Evolutionary conservation across 78 protist species (phyloP), one percentile per base, ranked within the genome.

Genomic region (Diacronema lutheri): DNA sequence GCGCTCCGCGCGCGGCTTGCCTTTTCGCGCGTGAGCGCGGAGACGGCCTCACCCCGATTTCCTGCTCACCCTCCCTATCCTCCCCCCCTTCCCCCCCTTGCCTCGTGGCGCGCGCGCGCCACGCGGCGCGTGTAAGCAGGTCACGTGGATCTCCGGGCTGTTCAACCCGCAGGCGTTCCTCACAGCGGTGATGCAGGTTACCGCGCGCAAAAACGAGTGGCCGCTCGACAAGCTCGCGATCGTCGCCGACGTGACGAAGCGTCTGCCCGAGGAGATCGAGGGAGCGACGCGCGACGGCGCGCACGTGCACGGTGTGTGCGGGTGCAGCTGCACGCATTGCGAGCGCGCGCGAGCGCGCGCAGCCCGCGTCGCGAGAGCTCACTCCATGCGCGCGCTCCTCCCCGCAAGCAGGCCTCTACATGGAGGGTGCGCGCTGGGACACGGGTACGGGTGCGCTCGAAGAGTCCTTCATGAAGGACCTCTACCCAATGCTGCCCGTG

Each of bases 151-250:
- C 38, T 1, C 92, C 6, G 90, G 88, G 35, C 83, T 93, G 83
- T 93, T 94, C 82, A 89, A 86, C 72, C 97, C 97, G 40, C 90
- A 87, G 91, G 85, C 94, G 31, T 91, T 91, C 78, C 68, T 94
- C n/a, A 88, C 93, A 0, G 95, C 95, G n/a, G 91, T 94, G 73
- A 86, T 84, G 92, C 95, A 92, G 38, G 64, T 65, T 37, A 86
- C 91, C 6, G 89, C 97, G 19, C 66, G 90, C 33, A 82, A 56
- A 55, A 92, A 86, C 74, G 33, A 40, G 35, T 60, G 20, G 87
- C 82, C 55, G 10, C 77, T 94, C 25, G 96, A 94, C 73, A 81
- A 82, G 21, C 65, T 62, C 40, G 61, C n/a, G 35, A 83, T 38
- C 46, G 68, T 71, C 35, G 87, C 94, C n/a, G 96, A 94, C 23